Evolutionary conservation across 2,329 filamentous ascomycete species (phyloP).

Genomic region (Fusarium lyarnte): DNA sequence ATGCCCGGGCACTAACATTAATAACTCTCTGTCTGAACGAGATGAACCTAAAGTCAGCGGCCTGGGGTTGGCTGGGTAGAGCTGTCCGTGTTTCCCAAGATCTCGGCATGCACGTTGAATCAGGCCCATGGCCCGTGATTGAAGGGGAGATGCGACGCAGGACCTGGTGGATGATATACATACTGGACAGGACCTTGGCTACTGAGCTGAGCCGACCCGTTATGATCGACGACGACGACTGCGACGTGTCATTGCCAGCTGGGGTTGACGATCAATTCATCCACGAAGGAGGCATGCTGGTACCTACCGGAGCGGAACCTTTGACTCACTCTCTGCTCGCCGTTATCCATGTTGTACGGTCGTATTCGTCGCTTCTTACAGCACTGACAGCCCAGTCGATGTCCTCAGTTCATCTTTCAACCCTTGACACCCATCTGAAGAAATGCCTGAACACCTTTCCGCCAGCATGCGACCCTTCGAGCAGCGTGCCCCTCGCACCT

Average conservation of each 20-base stretch:
- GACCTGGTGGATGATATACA: slow-evolving; percentile 94
- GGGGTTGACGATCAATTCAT: slow-evolving; percentile 84
- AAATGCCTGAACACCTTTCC: slow-evolving; percentile 81
- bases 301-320: slow-evolving; percentile 61
- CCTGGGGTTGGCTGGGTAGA: slow-evolving; percentile 85
- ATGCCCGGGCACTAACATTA: slow-evolving; percentile 77
- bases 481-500: slow-evolving; percentile 75
- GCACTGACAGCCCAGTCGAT: slow-evolving; percentile 75
- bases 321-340: slow-evolving; percentile 78
- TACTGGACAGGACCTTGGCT: slow-evolving; percentile 83
- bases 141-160: slow-evolving; percentile 88
- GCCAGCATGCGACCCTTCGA: slow-evolving; percentile 73
- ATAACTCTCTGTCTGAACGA: slow-evolving; percentile 84
- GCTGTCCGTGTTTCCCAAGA: slow-evolving; percentile 85
- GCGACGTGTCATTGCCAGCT: slow-evolving; percentile 82
- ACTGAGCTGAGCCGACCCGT: slow-evolving; percentile 84
- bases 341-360: slow-evolving; percentile 82
- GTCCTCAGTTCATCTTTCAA: slow-evolving; percentile 72
- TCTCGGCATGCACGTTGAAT: slow-evolving; percentile 81
- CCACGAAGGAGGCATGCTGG: slow-evolving; percentile 64
- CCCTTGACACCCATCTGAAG: slow-evolving; percentile 83
- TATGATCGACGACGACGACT: slow-evolving; percentile 87
- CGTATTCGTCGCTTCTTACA: slow-evolving; percentile 77
- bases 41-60: slow-evolving; percentile 84
- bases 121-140: slow-evolving; percentile 75